Percentiles rank a stretch among this genome's conserved stretches.
Evolutionary conservation across 2,329 filamentous ascomycete species (phyloP).

Genomic region (Juglanconis oblonga): DNA sequence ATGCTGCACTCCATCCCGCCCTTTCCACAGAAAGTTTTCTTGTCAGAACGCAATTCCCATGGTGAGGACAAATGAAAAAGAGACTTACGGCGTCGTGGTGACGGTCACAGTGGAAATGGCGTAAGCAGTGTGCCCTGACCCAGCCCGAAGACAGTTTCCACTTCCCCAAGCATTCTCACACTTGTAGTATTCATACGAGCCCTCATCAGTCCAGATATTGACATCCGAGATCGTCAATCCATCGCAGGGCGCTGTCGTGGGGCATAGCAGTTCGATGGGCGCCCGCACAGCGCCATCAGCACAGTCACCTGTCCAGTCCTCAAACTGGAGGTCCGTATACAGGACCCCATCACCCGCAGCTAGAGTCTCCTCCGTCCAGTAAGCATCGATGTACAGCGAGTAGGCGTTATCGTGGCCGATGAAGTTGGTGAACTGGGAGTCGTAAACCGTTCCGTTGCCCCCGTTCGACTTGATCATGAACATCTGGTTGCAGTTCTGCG

Average conservation of each 20-base stretch:
- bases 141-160: not conserved
- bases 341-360: not conserved
- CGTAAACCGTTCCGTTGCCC: conserved; percentile 45
- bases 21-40: not conserved
- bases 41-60: not conserved
- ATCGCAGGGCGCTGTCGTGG: not conserved
- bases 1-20: not conserved
- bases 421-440: not conserved
- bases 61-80: too few species aligned
- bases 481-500: conserved; percentile 56
- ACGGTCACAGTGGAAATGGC: not conserved
- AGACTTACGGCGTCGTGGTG: not conserved
- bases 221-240: not conserved
- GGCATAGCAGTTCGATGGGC: not conserved
- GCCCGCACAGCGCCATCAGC: not conserved
- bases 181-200: not conserved
- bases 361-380: not conserved
- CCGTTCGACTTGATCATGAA: conserved; percentile 59
- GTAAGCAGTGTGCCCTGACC: not conserved
- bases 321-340: not conserved
- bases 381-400: not conserved
- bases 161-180: not conserved
- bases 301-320: not conserved
- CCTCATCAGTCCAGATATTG: not conserved
- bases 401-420: not conserved